Evolutionary conservation across 2,329 filamentous ascomycete species (phyloP).

Genomic region (Fusarium anthophilum): DNA sequence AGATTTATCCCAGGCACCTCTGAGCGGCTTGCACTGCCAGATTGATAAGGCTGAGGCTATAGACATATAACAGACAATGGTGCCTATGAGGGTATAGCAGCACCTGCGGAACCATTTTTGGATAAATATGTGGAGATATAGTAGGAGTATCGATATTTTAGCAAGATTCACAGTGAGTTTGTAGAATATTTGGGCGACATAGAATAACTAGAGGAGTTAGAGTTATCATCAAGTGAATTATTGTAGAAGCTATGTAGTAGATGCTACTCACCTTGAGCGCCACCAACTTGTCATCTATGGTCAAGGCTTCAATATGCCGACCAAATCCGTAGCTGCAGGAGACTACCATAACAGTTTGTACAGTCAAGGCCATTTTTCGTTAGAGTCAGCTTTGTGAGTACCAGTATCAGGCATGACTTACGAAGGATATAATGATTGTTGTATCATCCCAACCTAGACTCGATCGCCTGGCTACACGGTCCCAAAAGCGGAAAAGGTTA

Average conservation of each 20-base stretch:
- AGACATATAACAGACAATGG: conserved; percentile 57
- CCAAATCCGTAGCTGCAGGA: conserved; percentile 55
- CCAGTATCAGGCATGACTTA: conserved; percentile 30
- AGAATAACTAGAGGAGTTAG: conserved; percentile 55
- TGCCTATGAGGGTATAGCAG: conserved; percentile 52
- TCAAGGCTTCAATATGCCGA: conserved; percentile 50
- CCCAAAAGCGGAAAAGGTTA: conserved; percentile 52
- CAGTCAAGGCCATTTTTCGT: conserved; percentile 44
- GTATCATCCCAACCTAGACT: conserved; percentile 55
- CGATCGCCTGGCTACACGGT: conserved; percentile 49
- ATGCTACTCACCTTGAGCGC: conserved; percentile 49
- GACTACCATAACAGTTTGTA: conserved; percentile 52
- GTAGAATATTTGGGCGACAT: conserved; percentile 62
- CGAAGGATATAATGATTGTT: conserved; percentile 54
- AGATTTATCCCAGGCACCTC: conserved; percentile 56
- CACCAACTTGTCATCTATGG: conserved; percentile 46
- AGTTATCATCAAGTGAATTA: neutral
- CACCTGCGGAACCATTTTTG: conserved; percentile 56
- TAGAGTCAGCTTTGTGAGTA: neutral
- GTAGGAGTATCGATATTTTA: conserved; percentile 61
- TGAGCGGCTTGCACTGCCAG: conserved; percentile 60
- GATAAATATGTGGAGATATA: conserved; percentile 65
- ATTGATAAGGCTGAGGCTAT: conserved; percentile 57
- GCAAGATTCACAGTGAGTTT: conserved; percentile 63
- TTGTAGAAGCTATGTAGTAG: neutral